These are phyloP conservation scores for Pachysandra terminalis DNA, from an alignment of 164 flowering plant species.

Conservation along the genomic window DNA sequence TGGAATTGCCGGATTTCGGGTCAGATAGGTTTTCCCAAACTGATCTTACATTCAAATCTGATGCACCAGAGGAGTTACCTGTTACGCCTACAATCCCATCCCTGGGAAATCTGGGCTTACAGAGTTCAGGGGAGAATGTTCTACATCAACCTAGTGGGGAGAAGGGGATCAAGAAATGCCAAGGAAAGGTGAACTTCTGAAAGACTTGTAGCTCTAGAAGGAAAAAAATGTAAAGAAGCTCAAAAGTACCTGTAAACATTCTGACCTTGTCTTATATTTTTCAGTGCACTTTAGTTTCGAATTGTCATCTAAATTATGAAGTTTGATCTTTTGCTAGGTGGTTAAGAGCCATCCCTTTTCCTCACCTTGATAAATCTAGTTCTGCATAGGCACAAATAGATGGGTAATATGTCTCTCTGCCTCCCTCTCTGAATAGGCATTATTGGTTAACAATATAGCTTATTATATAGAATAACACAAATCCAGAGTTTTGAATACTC, in stretches of 20 bases:
- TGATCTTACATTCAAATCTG: constrained; percentile 15
- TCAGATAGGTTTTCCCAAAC: constrained; percentile 18
- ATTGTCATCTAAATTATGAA: no score
- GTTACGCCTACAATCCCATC: constrained; percentile 14
- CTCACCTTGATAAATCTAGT: no score
- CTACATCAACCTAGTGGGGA: constrained; percentile 13
- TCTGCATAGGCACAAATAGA: no score
- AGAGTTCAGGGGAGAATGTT: constrained; percentile 14
- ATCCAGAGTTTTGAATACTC: no score
- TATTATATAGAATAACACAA: no score
- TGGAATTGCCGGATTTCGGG: constrained; percentile 15
- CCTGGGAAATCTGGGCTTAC: constrained; percentile 10
- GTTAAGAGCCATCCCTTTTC: no score
- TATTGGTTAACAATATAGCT: no score
- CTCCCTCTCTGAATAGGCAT: no score
- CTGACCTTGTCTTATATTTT: no score
- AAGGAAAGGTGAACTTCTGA: constrained; percentile 11
- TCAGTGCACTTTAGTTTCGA: no score
- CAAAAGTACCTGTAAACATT: background rate
- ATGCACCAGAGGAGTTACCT: constrained; percentile 8
- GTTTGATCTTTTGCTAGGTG: no score
- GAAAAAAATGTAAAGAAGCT: background rate
- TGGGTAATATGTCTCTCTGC: no score
- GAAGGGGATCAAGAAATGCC: constrained; percentile 9
- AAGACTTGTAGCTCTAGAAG: background rate